Evolutionary conservation across 2,329 filamentous ascomycete genomes (phyloP), one percentile per base, ranked within the genome.

Genomic region (Verticillium nubilum): DNA sequence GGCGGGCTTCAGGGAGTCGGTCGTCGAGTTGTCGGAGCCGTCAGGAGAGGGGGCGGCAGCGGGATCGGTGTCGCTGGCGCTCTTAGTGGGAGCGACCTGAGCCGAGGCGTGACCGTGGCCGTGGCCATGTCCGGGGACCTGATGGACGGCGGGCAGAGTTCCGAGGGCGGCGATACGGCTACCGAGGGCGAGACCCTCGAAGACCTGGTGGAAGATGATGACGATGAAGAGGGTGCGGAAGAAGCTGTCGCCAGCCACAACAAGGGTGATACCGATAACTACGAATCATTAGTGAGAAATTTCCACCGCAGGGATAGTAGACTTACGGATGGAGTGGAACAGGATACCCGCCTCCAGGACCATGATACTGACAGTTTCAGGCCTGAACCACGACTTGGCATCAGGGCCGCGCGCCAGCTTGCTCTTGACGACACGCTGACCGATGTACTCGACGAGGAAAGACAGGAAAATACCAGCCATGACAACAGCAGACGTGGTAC

Each of bases 161-260:
- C 77, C 80, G 1, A 91, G 77, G 0, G 81, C 79, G 9, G 88
- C 86, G 62, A 92, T 91, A 15, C 87, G 84, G 9, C 85, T 85
- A 19, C 89, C 89, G 0, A 92, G 84, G 0, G 89, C 89, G 53
- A 92, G 78, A 4, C 90, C 89, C 69, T 92, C 89, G 66, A 93
- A 91, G 76, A 90, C 85, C 67, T 92, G 89, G 68, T 92, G 89
- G 75, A 92, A 91, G 59, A 91, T 74, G 60, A 92, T 90, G 58
- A 92, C 89, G 52, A 83, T 70, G 61, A 84, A 83, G n/a, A 86
- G 76, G 1, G 80, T 84, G 58, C 79, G 69, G 72, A 85, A 85
- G 65, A 79, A 82, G 37, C 74, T 76, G 64, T 86, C 83, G 2
- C 78, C 81, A 0, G 83, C 77, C 2, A 86, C 83, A n/a, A 85